phyloP scores from a whole-genome alignment of 371 early-diverging fungal genomes.

The Apophysomyces ossiformis region DNA sequence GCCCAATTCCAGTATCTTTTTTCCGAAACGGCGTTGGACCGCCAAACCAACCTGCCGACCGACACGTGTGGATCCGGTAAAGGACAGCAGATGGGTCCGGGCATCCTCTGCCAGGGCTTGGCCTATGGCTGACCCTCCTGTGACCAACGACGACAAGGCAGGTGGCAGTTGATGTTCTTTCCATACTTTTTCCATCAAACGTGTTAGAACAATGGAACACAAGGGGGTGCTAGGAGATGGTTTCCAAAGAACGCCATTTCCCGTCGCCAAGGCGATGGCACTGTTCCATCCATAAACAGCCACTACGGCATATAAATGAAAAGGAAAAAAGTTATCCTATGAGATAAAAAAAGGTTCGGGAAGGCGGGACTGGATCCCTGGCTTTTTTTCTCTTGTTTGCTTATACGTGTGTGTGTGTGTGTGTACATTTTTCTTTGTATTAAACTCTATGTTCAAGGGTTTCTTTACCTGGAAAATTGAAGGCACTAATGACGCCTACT shows the following conservation, averaged over 20 bases:
- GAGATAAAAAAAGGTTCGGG: background rate
- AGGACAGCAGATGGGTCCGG: conserved; percentile 81
- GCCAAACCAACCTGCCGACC: conserved; percentile 77
- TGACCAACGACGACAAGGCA: conserved; percentile 84
- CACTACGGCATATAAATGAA: conserved; percentile 35
- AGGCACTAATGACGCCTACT: conserved; percentile 96
- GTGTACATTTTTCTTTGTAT: background rate
- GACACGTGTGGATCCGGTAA: conserved; percentile 89
- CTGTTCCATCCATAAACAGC: conserved; percentile 93
- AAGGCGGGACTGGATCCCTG: background rate
- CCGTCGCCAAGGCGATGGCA: conserved; percentile 90
- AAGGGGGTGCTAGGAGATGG: conserved; percentile 92
- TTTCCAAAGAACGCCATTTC: conserved; percentile 95
- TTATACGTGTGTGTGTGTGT: background rate
- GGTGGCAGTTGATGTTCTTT: conserved; percentile 87
- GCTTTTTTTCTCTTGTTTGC: conserved; percentile 2
- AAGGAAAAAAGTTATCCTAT: background rate
- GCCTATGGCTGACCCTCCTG: conserved; percentile 92
- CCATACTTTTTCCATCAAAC: conserved; percentile 85
- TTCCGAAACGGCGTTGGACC: conserved; percentile 91
- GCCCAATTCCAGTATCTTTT: conserved; percentile 89
- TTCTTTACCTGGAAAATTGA: conserved; percentile 77
- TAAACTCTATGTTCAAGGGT: no score
- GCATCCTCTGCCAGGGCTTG: conserved; percentile 73
- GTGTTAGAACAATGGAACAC: conserved; percentile 88